A percentile compares a stretch with the other conserved stretches of the same genome.
Conservation (phyloP, 345 rosid genomes). For the Corchorus capsularis region DNA sequence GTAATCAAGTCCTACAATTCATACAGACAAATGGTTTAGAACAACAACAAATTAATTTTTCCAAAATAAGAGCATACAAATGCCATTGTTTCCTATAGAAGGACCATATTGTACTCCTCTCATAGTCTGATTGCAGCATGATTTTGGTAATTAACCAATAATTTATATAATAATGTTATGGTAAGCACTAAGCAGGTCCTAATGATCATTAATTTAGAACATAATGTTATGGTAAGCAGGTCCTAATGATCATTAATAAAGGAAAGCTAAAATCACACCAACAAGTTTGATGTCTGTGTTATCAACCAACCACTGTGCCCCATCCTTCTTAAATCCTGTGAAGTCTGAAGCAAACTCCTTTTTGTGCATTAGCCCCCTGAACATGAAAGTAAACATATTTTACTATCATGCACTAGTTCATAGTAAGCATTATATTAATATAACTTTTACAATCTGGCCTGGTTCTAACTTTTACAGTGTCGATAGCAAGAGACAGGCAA, state of each 20-base stretch:
- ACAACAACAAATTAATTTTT: not conserved
- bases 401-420: not conserved
- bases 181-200: too few species aligned
- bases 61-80: not conserved
- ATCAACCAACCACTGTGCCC: slow-evolving; percentile 46
- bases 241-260: too few species aligned
- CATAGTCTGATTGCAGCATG: too few species aligned
- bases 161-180: too few species aligned
- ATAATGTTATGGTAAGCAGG: too few species aligned
- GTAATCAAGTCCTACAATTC: slow-evolving; percentile 45
- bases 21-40: not conserved
- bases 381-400: slow-evolving; percentile 1
- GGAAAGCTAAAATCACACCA: slow-evolving; percentile 30
- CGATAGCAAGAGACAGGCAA: not conserved
- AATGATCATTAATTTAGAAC: too few species aligned
- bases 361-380: slow-evolving; percentile 42
- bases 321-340: slow-evolving; percentile 40
- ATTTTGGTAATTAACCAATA: not conserved
- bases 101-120: too few species aligned
- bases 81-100: not conserved
- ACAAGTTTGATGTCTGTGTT: slow-evolving; percentile 47
- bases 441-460: not conserved
- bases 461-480: not conserved
- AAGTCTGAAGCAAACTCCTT: slow-evolving; percentile 41
- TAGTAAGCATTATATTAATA: not conserved